A percentile compares a stretch with the other conserved stretches of the same genome.
Evolutionary conservation across 2,329 filamentous ascomycete genomes (phyloP).

Genomic region (Tolypocladium pustulatum): DNA sequence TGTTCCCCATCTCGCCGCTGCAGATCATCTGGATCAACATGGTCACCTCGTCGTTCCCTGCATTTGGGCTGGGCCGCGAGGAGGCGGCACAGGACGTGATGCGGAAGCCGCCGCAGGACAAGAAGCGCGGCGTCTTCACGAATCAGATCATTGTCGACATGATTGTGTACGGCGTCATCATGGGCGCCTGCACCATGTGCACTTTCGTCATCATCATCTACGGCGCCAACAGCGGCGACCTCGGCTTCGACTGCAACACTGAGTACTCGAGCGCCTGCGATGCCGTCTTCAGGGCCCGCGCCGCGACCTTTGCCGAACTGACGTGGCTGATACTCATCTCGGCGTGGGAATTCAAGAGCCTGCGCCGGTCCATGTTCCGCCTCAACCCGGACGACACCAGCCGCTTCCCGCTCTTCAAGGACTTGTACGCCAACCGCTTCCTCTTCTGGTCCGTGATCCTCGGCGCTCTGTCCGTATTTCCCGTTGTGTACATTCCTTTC

Average conservation of each 20-base stretch:
- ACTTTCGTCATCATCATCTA: conserved; percentile 58
- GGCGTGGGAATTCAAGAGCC: conserved; percentile 69
- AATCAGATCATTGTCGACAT: conserved; percentile 70
- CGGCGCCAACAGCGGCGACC: conserved; percentile 41
- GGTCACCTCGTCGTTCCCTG: conserved; percentile 78
- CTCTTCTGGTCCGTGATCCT: conserved; percentile 56
- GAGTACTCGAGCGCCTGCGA: conserved; percentile 43
- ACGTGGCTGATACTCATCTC: conserved; percentile 66
- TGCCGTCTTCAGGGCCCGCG: conserved; percentile 58
- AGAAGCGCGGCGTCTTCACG: conserved; percentile 61
- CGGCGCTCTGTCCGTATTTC: conserved; percentile 52
- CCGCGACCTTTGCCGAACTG: conserved; percentile 62
- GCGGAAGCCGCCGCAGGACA: conserved; percentile 65
- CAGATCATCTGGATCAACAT: conserved; percentile 94
- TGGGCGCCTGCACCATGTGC: conserved; percentile 56
- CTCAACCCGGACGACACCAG: conserved; percentile 45
- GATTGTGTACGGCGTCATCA: conserved; percentile 67
- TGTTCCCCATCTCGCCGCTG: conserved; percentile 77
- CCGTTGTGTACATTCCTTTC: conserved; percentile 61
- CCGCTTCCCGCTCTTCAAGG: conserved; percentile 44
- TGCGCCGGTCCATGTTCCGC: conserved; percentile 61
- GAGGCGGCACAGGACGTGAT: conserved; percentile 66
- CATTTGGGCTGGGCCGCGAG: conserved; percentile 80
- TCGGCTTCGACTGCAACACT: conserved; percentile 55
- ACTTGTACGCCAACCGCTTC: conserved; percentile 61